phyloP scores from a whole-genome alignment of 345 rosid species.

The Combretum micranthum region DNA sequence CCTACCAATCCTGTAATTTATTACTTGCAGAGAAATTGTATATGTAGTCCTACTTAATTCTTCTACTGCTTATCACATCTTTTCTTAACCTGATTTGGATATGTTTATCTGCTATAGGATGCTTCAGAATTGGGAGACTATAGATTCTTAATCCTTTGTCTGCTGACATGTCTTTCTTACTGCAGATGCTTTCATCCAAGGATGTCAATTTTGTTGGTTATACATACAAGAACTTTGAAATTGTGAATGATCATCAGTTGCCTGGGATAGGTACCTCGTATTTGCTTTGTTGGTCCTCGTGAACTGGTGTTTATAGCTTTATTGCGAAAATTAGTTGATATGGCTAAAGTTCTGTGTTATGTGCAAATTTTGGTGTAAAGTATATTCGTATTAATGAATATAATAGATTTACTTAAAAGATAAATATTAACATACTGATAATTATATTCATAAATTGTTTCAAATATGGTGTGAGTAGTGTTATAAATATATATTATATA shows the following conservation, averaged over 20 bases:
- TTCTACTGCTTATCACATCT: constrained; percentile 1
- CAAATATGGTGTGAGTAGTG: too few species aligned
- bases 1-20: constrained; percentile 1
- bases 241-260: constrained; percentile 78
- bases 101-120: too few species aligned
- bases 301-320: not conserved
- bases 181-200: constrained; percentile 95
- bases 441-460: too few species aligned
- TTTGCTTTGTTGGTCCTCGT: constrained; percentile 6
- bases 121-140: too few species aligned
- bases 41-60: not conserved
- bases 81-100: too few species aligned
- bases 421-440: too few species aligned
- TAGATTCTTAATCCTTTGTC: not conserved
- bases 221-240: constrained; percentile 95
- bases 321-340: too few species aligned
- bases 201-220: constrained; percentile 96
- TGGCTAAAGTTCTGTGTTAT: too few species aligned
- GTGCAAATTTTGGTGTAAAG: too few species aligned
- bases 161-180: constrained; percentile 3
- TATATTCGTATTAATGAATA: too few species aligned
- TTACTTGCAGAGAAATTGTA: not conserved
- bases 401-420: too few species aligned
- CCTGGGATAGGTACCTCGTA: constrained; percentile 71
- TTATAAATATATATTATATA: too few species aligned